Percentiles rank a stretch among this genome's conserved stretches.
These are phyloP conservation scores for Cyathus striatus DNA, from an alignment of 768 basidiomycete species.

Conservation along the genomic window DNA sequence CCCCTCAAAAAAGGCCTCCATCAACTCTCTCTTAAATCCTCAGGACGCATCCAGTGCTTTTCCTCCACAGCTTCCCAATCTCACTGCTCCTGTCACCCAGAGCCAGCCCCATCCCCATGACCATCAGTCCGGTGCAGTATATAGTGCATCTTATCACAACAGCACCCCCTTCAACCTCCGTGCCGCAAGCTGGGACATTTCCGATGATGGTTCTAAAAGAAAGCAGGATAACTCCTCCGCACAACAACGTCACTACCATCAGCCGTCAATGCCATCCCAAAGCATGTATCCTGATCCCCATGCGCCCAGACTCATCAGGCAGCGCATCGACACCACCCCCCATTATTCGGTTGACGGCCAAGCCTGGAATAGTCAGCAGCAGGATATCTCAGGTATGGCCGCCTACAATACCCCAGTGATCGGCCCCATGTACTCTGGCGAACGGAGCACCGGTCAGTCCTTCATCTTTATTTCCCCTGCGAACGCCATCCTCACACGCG, in stretches of 20 bases:
- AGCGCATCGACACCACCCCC: conserved; percentile 24
- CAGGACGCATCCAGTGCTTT: conserved; percentile 25
- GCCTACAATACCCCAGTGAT: conserved; percentile 40
- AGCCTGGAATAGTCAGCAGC: conserved; percentile 19
- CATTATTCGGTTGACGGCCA: conserved; percentile 20
- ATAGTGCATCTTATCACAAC: conserved; percentile 17
- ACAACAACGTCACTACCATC: no score
- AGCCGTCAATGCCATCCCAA: conserved; percentile 12
- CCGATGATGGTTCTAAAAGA: conserved; percentile 24
- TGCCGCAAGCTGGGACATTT: conserved; percentile 49
- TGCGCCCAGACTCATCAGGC: conserved; percentile 23
- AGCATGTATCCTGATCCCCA: conserved; percentile 7
- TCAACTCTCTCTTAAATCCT: conserved; percentile 36
- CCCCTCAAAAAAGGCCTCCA: conserved; percentile 35
- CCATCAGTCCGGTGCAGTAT: conserved; percentile 11
- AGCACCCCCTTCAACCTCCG: conserved; percentile 46
- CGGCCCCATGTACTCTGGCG: conserved; percentile 49
- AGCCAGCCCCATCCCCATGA: conserved; percentile 17
- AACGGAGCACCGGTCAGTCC: conserved; percentile 50
- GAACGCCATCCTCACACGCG: conserved; percentile 6
- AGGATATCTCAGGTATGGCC: conserved; percentile 24
- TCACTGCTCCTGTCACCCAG: conserved; percentile 13
- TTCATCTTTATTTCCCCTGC: conserved; percentile 4
- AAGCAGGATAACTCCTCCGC: conserved; percentile 29
- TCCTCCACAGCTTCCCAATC: conserved; percentile 12